Base-by-base conservation (phyloP, 805 yeast species). In the Lipomyces yamadae region DNA sequence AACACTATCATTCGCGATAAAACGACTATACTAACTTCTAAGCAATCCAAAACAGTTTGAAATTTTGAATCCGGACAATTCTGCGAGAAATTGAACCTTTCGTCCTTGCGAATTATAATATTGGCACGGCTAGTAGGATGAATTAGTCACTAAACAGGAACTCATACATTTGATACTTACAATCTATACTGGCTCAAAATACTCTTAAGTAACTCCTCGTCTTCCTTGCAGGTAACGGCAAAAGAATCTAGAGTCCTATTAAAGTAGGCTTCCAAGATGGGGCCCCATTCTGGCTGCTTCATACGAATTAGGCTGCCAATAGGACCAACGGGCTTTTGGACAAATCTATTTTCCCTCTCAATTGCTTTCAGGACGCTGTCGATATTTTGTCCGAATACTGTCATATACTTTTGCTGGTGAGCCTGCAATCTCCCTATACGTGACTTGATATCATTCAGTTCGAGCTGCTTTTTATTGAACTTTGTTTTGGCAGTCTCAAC, bases 301-400 rank as follows among this genome's bases (percentile, higher is more conserved):
- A 94, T 79, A 3, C 84, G 80, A 2, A 92, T 80, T 66, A 79
- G 78, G 2, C 81, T 70, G 0, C 97, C 97, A 1, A 94, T 69
- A 0, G 99, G 99, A 0, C 98, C 98, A 18, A 88, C 76, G 0
- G 97, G 96, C 45, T 73, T 74, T 1, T 76, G 72, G 18, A 81
- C 81, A 81, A 84, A 87, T 15, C 76, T 72, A 0, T 70, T 58
- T 13, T 79, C 78, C 1, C 75, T 71, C 3, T 70, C 55, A 5
- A 88, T 83, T 4, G 79, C 84, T 2, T 74, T 70, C 32, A 87
- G 71, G 5, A 88, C 74, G 1, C 65, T 59, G 7, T 76, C 77
- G 74, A 86, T 82, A 4, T 79, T 77, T 1, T 68, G 68, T 6
- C 88, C 89, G 81, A 86, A 88, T 1, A 87, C 84, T 11, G 82